Base-by-base conservation (phyloP, 2,329 filamentous ascomycete genomes). In the Fusarium odoratissimum region DNA sequence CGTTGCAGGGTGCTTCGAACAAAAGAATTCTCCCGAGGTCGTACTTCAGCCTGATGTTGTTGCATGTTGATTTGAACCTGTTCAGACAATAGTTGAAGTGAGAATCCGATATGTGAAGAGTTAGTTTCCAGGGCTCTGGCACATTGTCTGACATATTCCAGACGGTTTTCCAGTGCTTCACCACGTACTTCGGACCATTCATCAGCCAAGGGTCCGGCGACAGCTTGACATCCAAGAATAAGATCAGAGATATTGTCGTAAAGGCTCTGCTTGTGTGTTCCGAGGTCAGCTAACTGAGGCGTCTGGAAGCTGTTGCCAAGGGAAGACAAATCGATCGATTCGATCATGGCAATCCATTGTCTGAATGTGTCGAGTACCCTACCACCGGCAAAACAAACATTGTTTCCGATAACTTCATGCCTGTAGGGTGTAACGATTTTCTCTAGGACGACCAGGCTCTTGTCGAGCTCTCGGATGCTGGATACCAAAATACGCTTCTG, bases 111-210 rank as follows among this genome's bases (percentile, higher is more conserved):
- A 76, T 98, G 94, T 0, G 93, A 93, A 17, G 95, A 92, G 76
- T 93, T 95, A 25, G 91, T 93, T 80, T 98, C 95, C 23, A 99
- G 86, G 51, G 95, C 93, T 75, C 92, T 90, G 14, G 92, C 91
- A 69, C 94, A 93, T 65, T 90, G 87, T 58, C 92, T 90, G 65
- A 98, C 94, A 71, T 93, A 92, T 72, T 92, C 93, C 31, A 98
- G 83, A 28, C 96, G 91, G 74, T 94, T 94, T 78, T 98, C 95
- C 35, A 99, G 86, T 12, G 95, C 93, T 79, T 97, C 94, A 4
- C 95, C 94, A 46, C 95, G 91, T n/a, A 95, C 87, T 80, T 97
- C 95, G 8, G 95, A 91, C 96, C 96, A 99, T 83, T 99, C 96
- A 79, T 99, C 96, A 13, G 92, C 93, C 46, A 99, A 83, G 10